These are phyloP conservation scores for Geranomyces michiganensis DNA, from an alignment of 192 early-diverging fungal genomes.

Conservation along the genomic window DNA sequence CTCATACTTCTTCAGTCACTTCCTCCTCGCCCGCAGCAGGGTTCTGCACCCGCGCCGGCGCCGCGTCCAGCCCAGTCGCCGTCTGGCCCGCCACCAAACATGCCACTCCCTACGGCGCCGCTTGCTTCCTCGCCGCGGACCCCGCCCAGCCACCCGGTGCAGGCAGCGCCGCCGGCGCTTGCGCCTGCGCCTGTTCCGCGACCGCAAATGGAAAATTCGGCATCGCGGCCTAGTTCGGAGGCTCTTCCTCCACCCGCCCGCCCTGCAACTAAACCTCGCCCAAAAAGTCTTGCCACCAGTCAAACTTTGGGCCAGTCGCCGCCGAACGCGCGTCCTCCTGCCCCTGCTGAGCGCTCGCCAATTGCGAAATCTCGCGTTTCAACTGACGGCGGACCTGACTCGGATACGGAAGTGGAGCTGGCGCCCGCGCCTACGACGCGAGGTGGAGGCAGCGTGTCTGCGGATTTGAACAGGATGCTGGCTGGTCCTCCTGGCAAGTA, in stretches of 20 bases:
- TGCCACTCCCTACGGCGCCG: slow-evolving; percentile 1
- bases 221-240: slow-evolving; percentile 6
- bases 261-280: slow-evolving; percentile 22
- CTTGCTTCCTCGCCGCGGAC: not conserved
- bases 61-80: slow-evolving; percentile 4
- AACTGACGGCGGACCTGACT: slow-evolving; percentile 10
- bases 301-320: not conserved
- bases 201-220: not conserved
- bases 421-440: not conserved
- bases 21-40: slow-evolving; percentile 1
- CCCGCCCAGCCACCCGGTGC: not conserved
- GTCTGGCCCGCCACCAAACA: slow-evolving; percentile 1
- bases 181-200: not conserved
- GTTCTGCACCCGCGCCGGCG: not conserved
- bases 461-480: slow-evolving; percentile 45
- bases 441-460: slow-evolving; percentile 7
- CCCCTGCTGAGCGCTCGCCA: slow-evolving; percentile 27
- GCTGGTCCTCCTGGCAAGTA: slow-evolving; percentile 31
- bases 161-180: not conserved
- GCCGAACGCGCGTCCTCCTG: slow-evolving; percentile 8
- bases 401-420: not conserved
- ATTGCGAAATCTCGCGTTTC: slow-evolving; percentile 27
- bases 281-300: slow-evolving; percentile 17
- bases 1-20: not conserved
- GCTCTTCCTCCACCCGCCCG: slow-evolving; percentile 2